Conservation (phyloP, 2,329 filamentous ascomycete species). For the Ceratocystis ficicola region DNA sequence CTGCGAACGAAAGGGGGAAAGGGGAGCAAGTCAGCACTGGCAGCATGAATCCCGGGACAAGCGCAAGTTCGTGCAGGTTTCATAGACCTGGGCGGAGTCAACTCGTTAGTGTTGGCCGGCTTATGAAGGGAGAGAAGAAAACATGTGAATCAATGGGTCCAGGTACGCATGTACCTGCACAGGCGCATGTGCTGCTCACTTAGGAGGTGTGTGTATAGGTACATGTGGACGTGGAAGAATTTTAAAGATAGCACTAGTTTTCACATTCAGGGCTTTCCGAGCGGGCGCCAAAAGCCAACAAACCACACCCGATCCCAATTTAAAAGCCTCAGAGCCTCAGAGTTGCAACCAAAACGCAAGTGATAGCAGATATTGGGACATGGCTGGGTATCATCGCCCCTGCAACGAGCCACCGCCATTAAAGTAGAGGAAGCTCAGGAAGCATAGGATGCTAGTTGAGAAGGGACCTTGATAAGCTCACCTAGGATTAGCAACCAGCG, state of each 20-base stretch:
- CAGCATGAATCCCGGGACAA: neutral
- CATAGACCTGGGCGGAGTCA: neutral
- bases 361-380: too few relatives aligned
- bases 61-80: slow-evolving; percentile 4
- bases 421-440: too few relatives aligned
- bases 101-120: too few relatives aligned
- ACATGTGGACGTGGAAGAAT: neutral
- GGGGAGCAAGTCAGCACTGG: neutral
- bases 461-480: slow-evolving; percentile 15
- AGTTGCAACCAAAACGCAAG: slow-evolving; percentile 11
- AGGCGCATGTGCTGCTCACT: neutral
- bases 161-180: neutral
- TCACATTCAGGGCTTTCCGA: neutral
- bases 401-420: too few relatives aligned
- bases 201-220: neutral
- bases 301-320: neutral
- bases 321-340: slow-evolving; percentile 23
- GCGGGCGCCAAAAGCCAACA: slow-evolving; percentile 2
- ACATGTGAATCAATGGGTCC: neutral
- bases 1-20: neutral
- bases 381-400: slow-evolving; percentile 16
- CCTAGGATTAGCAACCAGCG: slow-evolving; percentile 17
- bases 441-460: slow-evolving; percentile 3
- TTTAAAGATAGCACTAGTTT: neutral
- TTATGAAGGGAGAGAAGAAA: neutral